These are phyloP conservation scores for Micractinium sp. DNA, from an alignment of 139 green algal species.

Conservation along the genomic window DNA sequence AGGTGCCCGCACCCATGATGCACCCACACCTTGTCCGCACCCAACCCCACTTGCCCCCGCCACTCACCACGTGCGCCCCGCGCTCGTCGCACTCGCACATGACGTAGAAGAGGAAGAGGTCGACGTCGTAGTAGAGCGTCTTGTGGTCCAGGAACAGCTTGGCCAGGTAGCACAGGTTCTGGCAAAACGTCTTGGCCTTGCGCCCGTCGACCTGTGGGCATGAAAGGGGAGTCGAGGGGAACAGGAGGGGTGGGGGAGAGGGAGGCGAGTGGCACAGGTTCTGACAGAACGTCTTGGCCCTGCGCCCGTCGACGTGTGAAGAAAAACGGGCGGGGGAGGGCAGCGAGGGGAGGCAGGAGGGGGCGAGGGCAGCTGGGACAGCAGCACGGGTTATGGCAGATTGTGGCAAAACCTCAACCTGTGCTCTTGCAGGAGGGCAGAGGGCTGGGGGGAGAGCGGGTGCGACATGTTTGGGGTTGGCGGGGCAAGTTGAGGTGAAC, in stretches of 20 bases:
- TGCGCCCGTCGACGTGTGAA: conserved; percentile 89
- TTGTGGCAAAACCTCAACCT: too few relatives aligned
- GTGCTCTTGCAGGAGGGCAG: too few relatives aligned
- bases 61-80: conserved; percentile 87
- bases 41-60: too few relatives aligned
- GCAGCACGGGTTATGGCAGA: too few relatives aligned
- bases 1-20: too few relatives aligned
- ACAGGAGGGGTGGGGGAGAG: conserved; percentile 25
- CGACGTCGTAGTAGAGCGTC: conserved; percentile 99
- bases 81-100: conserved; percentile 96
- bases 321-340: too few relatives aligned
- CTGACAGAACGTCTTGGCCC: conserved; percentile 73
- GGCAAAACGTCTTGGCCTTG: conserved; percentile 88
- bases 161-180: conserved; percentile 98
- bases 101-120: conserved; percentile 99
- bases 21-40: too few relatives aligned
- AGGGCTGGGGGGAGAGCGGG: too few relatives aligned
- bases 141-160: conserved; percentile 99
- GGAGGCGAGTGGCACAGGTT: neutral
- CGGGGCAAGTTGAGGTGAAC: too few relatives aligned
- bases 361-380: neutral
- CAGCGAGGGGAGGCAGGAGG: too few relatives aligned
- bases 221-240: conserved; percentile 43
- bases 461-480: too few relatives aligned
- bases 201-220: conserved; percentile 91